Base-by-base conservation (phyloP, 2,329 filamentous ascomycete species). In the Ophiostoma tasmaniense region DNA sequence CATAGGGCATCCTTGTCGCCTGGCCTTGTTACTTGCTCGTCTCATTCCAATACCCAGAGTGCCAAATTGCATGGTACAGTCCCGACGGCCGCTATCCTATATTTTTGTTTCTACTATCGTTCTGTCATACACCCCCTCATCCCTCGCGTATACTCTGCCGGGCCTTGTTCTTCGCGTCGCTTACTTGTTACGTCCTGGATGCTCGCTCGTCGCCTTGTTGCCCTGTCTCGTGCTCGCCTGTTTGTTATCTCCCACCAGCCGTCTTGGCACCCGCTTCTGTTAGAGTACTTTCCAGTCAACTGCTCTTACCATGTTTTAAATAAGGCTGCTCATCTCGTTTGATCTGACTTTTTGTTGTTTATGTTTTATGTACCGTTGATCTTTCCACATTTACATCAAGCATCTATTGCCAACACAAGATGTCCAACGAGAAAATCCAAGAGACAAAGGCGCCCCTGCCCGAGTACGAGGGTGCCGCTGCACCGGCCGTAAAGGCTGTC, bases 161-260 rank as follows among this genome's bases (percentile, higher is more conserved):
- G n/a, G 50, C 50, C 50, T 52, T 25, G 50, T 55, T n/a, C n/a
- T 55, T 55, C 50, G 50, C 50, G n/a, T 55, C 50, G 50, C 50
- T 55, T 55, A 55, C n/a, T 55, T 25, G 50, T 25, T 25, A 55
- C n/a, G 17, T 55, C 50, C n/a, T 45, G 50, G 50, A 22, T 8
- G 10, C 50, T 25, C n/a, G 50, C 50, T 55, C 50, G 50, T 52
- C 50, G 50, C 50, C 50, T 55, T 55, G 50, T 55, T 55, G n/a
- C 50, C 50, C 50, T 55, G n/a, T 55, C 50, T 25, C 17, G 50
- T 55, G 50, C n/a, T 55, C 50, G 50, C 22, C 50, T 55, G 50
- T 55, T 25, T 55, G 50, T 55, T 55, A 25, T 55, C 50, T 25
- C 10, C 11, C 22, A 25, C 1, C 50, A n/a, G 50, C 22, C n/a